phyloP scores from a whole-genome alignment of 768 basidiomycete species.

The Mycena maculata region DNA sequence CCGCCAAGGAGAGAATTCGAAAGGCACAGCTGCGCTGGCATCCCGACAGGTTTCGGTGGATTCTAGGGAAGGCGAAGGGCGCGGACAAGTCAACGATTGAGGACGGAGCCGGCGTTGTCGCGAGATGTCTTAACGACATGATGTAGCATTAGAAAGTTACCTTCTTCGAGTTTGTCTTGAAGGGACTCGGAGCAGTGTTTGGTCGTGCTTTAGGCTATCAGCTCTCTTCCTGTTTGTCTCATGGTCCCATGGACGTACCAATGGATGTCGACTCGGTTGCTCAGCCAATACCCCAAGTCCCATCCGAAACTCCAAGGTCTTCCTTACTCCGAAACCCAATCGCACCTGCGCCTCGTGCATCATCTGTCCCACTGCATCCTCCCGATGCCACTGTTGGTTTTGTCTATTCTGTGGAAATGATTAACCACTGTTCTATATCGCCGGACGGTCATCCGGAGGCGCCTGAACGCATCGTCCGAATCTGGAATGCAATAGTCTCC shows the following conservation, averaged over 20 bases:
- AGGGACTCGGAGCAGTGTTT: not conserved
- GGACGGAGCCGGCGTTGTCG: conserved; percentile 73
- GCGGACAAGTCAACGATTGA: conserved; percentile 66
- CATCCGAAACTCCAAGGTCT: not conserved
- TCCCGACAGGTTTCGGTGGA: conserved; percentile 77
- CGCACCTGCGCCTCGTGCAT: conserved; percentile 47
- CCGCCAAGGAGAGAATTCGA: conserved; percentile 74
- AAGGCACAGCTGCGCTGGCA: conserved; percentile 82
- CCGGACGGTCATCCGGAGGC: conserved; percentile 72
- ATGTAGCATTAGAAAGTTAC: conserved; percentile 47
- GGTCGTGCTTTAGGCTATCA: not conserved
- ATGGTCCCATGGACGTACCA: not conserved
- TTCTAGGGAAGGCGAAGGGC: conserved; percentile 63
- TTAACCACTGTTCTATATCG: conserved; percentile 70
- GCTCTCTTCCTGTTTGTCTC: not conserved
- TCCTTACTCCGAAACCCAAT: not conserved
- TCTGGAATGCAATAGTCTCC: conserved; percentile 73
- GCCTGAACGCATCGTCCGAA: conserved; percentile 86
- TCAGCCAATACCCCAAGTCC: not conserved
- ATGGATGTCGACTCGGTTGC: conserved; percentile 23
- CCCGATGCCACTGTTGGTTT: conserved; percentile 74
- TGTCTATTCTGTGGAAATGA: conserved; percentile 90
- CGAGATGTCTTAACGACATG: conserved; percentile 74
- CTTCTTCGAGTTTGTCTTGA: no score
- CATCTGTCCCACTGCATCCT: conserved; percentile 55